These are phyloP conservation scores for Eurotiales sp. DNA, from an alignment of 2,329 filamentous ascomycete species.

Conservation along the genomic window DNA sequence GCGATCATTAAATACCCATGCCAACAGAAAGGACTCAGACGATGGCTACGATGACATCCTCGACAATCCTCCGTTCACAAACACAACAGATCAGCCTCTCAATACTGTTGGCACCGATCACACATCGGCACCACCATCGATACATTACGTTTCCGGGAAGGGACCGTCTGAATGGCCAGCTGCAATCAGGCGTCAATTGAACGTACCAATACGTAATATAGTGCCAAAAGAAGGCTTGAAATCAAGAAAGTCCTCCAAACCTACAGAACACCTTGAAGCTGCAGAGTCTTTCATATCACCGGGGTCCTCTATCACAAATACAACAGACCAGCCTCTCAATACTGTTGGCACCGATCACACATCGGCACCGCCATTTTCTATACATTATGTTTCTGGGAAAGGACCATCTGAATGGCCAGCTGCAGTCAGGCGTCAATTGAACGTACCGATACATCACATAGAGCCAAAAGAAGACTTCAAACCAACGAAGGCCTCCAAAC, in stretches of 20 bases:
- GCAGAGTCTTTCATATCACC: no score
- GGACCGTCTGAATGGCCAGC: background rate
- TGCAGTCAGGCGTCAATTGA: background rate
- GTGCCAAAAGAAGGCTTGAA: no score
- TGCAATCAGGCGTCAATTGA: background rate
- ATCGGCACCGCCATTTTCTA: background rate
- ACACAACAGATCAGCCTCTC: no score
- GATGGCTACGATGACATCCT: background rate
- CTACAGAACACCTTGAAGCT: no score
- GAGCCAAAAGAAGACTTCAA: no score
- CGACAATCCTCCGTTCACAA: no score
- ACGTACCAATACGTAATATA: background rate
- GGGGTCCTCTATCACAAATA: no score
- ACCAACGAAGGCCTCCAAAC: background rate
- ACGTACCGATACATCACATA: background rate
- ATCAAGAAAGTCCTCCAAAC: no score
- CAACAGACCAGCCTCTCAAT: no score
- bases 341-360: background rate
- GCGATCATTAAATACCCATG: conserved; percentile 8
- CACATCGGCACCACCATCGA: background rate
- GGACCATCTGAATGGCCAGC: background rate
- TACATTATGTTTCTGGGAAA: background rate
- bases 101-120: background rate
- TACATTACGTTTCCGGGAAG: background rate
- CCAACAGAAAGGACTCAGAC: background rate